A percentile compares a stretch with the other conserved stretches of the same genome.
Evolutionary conservation across 352 stramenopile genomes (phyloP).

Genomic region (Phytophthora sojae): DNA sequence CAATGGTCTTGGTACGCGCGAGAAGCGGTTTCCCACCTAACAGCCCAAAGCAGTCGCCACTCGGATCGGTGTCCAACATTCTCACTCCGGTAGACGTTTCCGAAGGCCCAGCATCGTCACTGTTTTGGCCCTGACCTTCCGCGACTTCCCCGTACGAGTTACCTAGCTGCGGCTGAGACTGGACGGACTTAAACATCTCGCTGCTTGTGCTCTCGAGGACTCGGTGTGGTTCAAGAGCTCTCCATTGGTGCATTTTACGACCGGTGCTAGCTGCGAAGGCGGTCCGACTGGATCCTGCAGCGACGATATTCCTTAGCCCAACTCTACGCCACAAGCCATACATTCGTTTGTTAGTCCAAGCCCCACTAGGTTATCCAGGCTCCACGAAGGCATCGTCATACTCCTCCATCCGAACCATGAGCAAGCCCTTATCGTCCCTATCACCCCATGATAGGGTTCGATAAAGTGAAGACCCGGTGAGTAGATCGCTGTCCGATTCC

Average conservation of each 20-base stretch:
- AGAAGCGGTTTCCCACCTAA: constrained; percentile 52
- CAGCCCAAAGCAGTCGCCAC: constrained; percentile 64
- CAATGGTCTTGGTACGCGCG: constrained; percentile 52
- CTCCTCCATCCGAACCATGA: constrained; percentile 48
- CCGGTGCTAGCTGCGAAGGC: constrained; percentile 46
- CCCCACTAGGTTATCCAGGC: neutral
- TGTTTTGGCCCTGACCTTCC: neutral
- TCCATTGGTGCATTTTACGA: constrained; percentile 52
- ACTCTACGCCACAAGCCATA: constrained; percentile 34
- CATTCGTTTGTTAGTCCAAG: neutral
- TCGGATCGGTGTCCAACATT: constrained; percentile 35
- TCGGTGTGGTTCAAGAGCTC: constrained; percentile 24
- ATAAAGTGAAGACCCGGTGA: constrained; percentile 11
- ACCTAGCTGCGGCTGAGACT: neutral
- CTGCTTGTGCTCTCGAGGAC: constrained; percentile 5
- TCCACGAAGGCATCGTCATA: constrained; percentile 13
- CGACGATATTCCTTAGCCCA: constrained; percentile 45
- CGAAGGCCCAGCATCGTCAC: neutral
- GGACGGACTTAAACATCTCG: neutral
- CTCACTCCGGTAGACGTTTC: neutral
- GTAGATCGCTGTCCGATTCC: constrained; percentile 19
- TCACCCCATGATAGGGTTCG: constrained; percentile 16
- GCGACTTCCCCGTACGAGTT: neutral
- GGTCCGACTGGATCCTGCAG: constrained; percentile 19
- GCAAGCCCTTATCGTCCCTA: constrained; percentile 16